Evolutionary conservation across 306 rosid species (phyloP).

Genomic region (Psophocarpus tetragonolobus): DNA sequence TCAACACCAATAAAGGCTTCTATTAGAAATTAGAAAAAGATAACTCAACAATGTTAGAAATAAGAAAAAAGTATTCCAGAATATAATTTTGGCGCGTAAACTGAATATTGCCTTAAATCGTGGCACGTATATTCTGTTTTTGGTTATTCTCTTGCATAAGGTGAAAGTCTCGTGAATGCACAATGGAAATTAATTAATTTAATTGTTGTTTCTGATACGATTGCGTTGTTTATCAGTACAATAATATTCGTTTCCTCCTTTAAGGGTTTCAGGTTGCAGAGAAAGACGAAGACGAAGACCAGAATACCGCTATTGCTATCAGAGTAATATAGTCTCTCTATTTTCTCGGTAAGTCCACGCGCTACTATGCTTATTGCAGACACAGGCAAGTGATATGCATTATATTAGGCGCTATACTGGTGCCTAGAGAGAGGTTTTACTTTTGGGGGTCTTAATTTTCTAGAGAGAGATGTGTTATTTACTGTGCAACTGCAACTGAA

Average conservation of each 20-base stretch:
- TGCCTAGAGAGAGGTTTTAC: not conserved
- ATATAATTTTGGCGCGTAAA: not conserved
- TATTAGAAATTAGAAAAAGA: not conserved
- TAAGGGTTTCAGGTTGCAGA: not conserved
- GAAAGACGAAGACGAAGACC: not conserved
- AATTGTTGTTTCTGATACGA: not conserved
- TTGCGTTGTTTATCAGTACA: not conserved
- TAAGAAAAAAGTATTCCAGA: not conserved
- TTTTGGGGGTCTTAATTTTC: not conserved
- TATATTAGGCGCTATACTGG: not conserved
- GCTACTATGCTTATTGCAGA: not conserved
- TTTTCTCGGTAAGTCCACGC: conserved; percentile 14
- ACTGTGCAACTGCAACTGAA: not conserved
- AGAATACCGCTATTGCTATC: not conserved
- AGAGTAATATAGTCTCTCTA: not conserved
- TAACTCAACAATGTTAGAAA: not conserved
- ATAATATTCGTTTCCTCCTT: not conserved
- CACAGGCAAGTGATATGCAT: not conserved
- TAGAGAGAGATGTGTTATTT: not conserved
- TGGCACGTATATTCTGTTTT: not conserved
- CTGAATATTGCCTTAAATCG: not conserved
- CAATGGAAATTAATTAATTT: not conserved
- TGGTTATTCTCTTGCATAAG: not conserved
- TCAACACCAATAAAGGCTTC: not conserved
- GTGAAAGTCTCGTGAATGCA: not conserved